These are phyloP conservation scores for Dendrobium catenatum DNA, from an alignment of 106 monocot species.

Conservation along the genomic window DNA sequence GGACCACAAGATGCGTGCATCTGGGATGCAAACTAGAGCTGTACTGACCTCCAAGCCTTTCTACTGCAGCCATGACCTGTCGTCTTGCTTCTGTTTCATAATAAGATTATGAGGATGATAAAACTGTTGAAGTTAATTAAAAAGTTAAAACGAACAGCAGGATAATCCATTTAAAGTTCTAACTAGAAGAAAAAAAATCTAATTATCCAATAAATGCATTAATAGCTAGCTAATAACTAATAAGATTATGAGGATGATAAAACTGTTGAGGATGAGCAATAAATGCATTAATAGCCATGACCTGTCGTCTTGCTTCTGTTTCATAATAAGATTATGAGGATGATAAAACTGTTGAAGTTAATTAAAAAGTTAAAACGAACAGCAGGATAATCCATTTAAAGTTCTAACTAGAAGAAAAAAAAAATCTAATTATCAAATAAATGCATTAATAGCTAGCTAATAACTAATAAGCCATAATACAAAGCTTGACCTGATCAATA, in stretches of 20 bases:
- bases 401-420: background rate
- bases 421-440: background rate
- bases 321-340: conserved; percentile 9
- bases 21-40: conserved; percentile 85
- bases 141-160: background rate
- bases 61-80: conserved; percentile 82
- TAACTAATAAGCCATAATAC: background rate
- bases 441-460: background rate
- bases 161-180: background rate
- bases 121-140: background rate
- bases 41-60: conserved; percentile 83
- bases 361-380: background rate
- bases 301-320: conserved; percentile 92
- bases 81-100: conserved; percentile 78
- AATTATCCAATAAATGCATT: background rate
- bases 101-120: background rate
- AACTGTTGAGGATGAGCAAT: background rate
- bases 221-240: background rate
- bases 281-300: conserved; percentile 36
- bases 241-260: no score
- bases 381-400: background rate
- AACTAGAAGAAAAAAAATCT: background rate
- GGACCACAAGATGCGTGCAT: conserved; percentile 96
- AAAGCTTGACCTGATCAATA: background rate
- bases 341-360: background rate